Evolutionary conservation across 2,329 filamentous ascomycete species (phyloP), one percentile per base, ranked within the genome.

Genomic region (Triangularia verruculosa): DNA sequence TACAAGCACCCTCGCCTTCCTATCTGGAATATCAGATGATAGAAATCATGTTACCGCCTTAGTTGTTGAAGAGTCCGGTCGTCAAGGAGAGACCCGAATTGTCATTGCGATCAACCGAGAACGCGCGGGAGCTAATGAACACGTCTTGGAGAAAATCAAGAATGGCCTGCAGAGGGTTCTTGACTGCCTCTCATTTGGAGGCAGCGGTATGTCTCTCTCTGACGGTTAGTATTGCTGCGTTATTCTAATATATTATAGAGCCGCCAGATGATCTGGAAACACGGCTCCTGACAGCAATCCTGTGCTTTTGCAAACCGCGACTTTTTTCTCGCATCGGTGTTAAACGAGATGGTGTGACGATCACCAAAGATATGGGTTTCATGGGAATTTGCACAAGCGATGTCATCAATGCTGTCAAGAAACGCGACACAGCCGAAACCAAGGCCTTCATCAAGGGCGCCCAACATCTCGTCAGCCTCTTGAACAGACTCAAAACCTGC

Each of bases 31-130:
- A 27, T 70, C 69, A 3, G 65, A 68, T 25, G 39, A 65, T 20
- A 24, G 63, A 0, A 7, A 17, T 3, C 67, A 69, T 61, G 63
- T 70, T 6, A 58, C 68, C 5, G 68, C 68, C 7, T 12, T 28
- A 1, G 67, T 62, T 24, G 43, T 70, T 15, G 69, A 70, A 27
- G 67, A 69, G 54, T 17, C 64, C 3, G 4, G 56, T 0, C 5
- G 6, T 3, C 20, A 17, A 20, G 52, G 20, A 1, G 63, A 60
- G 4, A 25, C 67, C 3, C 58, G 64, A 2, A 61, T 70, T 1
- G 47, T 67, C 8, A 20, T 69, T 22, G 66, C 69, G 3, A 61
- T 70, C 61, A 70, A 70, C 28, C 68, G 65, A 47, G 51, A 54
- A 5, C 6, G 12, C 22, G 4, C 22, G 9, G 12, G 2, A 15